phyloP scores from a whole-genome alignment of 106 monocot genomes.

The Xerophyta viscosa region DNA sequence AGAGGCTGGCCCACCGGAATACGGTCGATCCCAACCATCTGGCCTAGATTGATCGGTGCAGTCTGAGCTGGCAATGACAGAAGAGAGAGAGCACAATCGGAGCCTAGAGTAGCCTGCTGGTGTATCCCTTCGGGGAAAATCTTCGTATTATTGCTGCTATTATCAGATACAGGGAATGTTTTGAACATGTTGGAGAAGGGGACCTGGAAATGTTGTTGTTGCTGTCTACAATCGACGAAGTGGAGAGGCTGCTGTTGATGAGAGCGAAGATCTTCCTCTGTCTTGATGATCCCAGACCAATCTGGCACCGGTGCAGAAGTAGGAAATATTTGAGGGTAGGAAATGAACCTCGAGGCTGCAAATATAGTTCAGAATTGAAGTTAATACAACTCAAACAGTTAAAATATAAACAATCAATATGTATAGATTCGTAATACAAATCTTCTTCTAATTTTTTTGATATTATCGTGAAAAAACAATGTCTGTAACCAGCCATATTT shows the following conservation, averaged over 20 bases:
- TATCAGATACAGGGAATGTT: slow-evolving; percentile 22
- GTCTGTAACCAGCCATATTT: no score
- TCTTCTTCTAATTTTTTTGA: no score
- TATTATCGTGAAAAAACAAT: no score
- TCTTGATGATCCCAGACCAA: slow-evolving; percentile 28
- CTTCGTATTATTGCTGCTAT: slow-evolving; percentile 23
- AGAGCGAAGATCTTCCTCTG: slow-evolving; percentile 36
- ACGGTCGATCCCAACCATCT: slow-evolving; percentile 32
- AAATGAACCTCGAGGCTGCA: slow-evolving; percentile 8
- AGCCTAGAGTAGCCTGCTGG: slow-evolving; percentile 30
- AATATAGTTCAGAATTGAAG: background rate
- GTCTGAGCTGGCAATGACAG: slow-evolving; percentile 80
- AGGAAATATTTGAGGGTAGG: slow-evolving; percentile 27
- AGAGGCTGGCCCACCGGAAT: slow-evolving; percentile 46
- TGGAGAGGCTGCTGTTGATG: slow-evolving; percentile 14
- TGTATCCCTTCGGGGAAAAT: slow-evolving; percentile 29
- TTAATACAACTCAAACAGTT: no score
- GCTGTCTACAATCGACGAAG: slow-evolving; percentile 12
- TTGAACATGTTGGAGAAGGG: slow-evolving; percentile 28
- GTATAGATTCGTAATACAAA: background rate
- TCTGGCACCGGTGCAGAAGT: slow-evolving; percentile 14
- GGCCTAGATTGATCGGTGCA: slow-evolving; percentile 32
- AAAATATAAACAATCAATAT: background rate
- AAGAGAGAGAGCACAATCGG: slow-evolving; percentile 98
- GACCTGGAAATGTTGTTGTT: slow-evolving; percentile 14